phyloP scores from a whole-genome alignment of 1,284 basidiomycete species.

The Ustilago cynodontis region DNA sequence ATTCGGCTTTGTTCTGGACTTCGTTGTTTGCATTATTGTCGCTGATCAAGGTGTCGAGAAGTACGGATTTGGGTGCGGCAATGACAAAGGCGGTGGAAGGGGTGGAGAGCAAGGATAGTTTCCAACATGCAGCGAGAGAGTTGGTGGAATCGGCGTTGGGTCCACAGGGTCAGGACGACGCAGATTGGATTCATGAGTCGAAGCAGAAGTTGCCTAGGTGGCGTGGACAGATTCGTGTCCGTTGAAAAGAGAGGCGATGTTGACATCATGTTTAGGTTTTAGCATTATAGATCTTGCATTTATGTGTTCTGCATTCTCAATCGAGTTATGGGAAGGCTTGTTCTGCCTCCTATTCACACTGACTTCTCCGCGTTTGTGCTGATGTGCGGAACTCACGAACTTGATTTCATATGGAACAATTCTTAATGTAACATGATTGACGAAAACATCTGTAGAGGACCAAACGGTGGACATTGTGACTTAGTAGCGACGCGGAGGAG shows the following conservation, averaged over 20 bases:
- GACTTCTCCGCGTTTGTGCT: background rate
- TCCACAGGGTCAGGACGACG: constrained; percentile 22
- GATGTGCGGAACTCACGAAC: background rate
- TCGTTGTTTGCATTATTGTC: constrained; percentile 29
- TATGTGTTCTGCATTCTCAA: constrained; percentile 16
- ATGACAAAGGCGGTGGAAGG: constrained; percentile 17
- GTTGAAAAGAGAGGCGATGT: background rate
- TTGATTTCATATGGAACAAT: background rate
- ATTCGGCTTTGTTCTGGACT: constrained; percentile 32
- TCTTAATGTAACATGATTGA: constrained; percentile 22
- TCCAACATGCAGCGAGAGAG: constrained; percentile 24
- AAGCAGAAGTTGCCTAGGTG: constrained; percentile 34
- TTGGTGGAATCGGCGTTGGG: constrained; percentile 31
- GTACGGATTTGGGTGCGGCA: constrained; percentile 20
- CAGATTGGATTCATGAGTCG: constrained; percentile 41
- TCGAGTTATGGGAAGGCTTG: background rate
- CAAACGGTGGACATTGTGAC: background rate
- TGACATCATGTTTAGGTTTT: background rate
- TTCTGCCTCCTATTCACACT: background rate
- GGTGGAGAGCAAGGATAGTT: constrained; percentile 15
- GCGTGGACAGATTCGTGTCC: constrained; percentile 38
- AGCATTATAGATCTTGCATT: background rate
- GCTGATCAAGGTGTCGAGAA: constrained; percentile 32
- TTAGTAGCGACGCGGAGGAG: constrained; percentile 48
- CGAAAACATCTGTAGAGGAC: background rate